These are phyloP conservation scores for Cubamyces lactineus DNA, from an alignment of 768 basidiomycete species.

Conservation along the genomic window DNA sequence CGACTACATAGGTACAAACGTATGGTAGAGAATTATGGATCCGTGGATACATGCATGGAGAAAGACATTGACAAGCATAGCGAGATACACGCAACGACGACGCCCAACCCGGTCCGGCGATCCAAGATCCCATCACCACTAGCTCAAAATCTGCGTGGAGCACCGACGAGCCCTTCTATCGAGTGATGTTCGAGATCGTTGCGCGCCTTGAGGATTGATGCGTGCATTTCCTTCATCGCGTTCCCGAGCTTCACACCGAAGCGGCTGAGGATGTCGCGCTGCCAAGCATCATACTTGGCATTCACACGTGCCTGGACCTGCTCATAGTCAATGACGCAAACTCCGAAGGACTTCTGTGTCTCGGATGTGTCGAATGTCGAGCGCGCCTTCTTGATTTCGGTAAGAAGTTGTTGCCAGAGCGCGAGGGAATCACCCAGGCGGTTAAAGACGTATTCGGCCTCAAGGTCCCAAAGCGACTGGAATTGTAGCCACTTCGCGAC, in stretches of 20 bases:
- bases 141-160: slow-evolving; percentile 41
- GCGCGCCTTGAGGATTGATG: slow-evolving; percentile 87
- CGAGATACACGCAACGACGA: slow-evolving; percentile 14
- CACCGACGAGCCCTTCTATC: slow-evolving; percentile 85
- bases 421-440: slow-evolving; percentile 92
- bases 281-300: slow-evolving; percentile 98
- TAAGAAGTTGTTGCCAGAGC: slow-evolving; percentile 94
- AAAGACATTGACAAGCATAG: slow-evolving; percentile 21
- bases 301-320: slow-evolving; percentile 97
- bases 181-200: slow-evolving; percentile 96
- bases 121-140: background rate
- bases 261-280: slow-evolving; percentile 88
- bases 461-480: slow-evolving; percentile 98
- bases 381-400: slow-evolving; percentile 95
- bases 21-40: slow-evolving; percentile 24
- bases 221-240: slow-evolving; percentile 98
- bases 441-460: slow-evolving; percentile 95
- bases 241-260: slow-evolving; percentile 93
- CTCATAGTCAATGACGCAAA: slow-evolving; percentile 95
- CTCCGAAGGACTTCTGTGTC: slow-evolving; percentile 88
- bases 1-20: slow-evolving; percentile 26
- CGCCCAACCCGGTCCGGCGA: slow-evolving; percentile 10
- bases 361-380: slow-evolving; percentile 97
- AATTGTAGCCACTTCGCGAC: slow-evolving; percentile 99
- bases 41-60: slow-evolving; percentile 25